Percentiles rank a stretch among this genome's conserved stretches.
These are phyloP conservation scores for Melaleuca alternifolia DNA, from an alignment of 345 rosid genomes.

Conservation along the genomic window DNA sequence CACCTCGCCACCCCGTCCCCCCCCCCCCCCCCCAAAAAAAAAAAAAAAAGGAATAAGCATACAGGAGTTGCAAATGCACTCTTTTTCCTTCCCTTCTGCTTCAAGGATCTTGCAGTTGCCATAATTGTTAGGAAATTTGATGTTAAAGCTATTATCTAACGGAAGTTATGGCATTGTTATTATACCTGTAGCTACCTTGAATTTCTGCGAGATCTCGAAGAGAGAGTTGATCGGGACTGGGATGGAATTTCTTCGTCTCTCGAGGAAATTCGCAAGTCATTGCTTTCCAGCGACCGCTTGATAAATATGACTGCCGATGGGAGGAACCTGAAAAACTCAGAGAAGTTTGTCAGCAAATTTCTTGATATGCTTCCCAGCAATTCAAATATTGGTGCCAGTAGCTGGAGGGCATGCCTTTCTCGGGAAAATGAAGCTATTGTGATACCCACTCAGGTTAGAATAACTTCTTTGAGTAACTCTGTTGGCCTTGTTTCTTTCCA, in stretches of 20 bases:
- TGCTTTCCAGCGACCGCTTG: slow-evolving; percentile 72
- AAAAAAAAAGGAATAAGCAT: not conserved
- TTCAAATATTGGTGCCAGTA: slow-evolving; percentile 23
- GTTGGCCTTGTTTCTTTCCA: not conserved
- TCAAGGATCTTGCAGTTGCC: not conserved
- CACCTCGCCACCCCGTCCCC: not conserved
- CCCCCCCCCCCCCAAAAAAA: not conserved
- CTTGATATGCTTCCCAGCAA: slow-evolving; percentile 77
- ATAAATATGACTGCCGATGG: slow-evolving; percentile 89
- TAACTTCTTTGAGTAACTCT: not conserved
- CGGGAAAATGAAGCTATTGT: slow-evolving; percentile 79
- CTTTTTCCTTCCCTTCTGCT: not conserved
- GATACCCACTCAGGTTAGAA: slow-evolving; percentile 76
- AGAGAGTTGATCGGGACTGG: slow-evolving; percentile 88
- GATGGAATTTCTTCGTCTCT: slow-evolving; percentile 75
- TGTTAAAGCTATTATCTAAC: not conserved
- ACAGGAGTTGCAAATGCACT: not conserved
- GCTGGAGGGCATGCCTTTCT: slow-evolving; percentile 60
- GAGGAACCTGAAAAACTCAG: slow-evolving; percentile 42
- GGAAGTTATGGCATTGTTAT: not conserved
- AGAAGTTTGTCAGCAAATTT: slow-evolving; percentile 63
- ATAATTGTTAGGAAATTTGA: not conserved
- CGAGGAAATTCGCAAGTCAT: slow-evolving; percentile 72
- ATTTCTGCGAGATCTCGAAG: slow-evolving; percentile 66
- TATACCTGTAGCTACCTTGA: slow-evolving; percentile 60